Percentiles rank a stretch among this genome's conserved stretches.
Conservation (phyloP, 805 yeast genomes). For the Candida maris region DNA sequence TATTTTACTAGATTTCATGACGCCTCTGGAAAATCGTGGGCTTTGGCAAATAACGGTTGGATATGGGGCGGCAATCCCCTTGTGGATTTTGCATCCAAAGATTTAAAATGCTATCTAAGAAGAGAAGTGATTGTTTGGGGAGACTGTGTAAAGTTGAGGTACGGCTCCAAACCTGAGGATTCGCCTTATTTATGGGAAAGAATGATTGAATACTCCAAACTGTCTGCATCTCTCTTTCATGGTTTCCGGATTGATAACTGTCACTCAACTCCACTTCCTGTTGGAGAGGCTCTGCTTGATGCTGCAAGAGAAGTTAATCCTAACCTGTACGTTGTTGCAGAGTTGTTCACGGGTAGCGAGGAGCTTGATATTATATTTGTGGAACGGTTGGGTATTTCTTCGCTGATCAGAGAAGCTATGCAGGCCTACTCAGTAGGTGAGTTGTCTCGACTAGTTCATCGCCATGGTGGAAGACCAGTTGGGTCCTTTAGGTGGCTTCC, state of each 20-base stretch:
- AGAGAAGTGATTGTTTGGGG: slow-evolving; percentile 98
- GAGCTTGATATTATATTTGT: slow-evolving; percentile 86
- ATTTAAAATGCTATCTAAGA: slow-evolving; percentile 77
- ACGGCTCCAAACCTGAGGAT: slow-evolving; percentile 73
- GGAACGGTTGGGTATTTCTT: slow-evolving; percentile 83
- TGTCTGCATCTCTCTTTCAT: slow-evolving; percentile 69
- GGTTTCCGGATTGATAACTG: slow-evolving; percentile 95
- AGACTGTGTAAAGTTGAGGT: slow-evolving; percentile 90
- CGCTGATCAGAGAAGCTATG: slow-evolving; percentile 94
- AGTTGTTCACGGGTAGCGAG: slow-evolving; percentile 89
- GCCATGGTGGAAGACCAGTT: slow-evolving; percentile 93
- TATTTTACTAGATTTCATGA: slow-evolving; percentile 74
- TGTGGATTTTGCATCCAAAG: slow-evolving; percentile 83
- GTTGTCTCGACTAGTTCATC: slow-evolving; percentile 78
- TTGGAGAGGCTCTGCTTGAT: slow-evolving; percentile 84
- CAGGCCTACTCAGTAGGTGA: slow-evolving; percentile 90
- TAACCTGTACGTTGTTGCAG: slow-evolving; percentile 89
- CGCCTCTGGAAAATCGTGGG: slow-evolving; percentile 54
- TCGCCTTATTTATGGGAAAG: slow-evolving; percentile 88
- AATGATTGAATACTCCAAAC: slow-evolving; percentile 72
- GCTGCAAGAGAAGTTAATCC: slow-evolving; percentile 84
- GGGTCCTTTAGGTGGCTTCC: slow-evolving; percentile 86
- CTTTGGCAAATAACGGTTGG: slow-evolving; percentile 96
- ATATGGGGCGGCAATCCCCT: slow-evolving; percentile 96
- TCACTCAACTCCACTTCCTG: slow-evolving; percentile 94